These are phyloP conservation scores for Penicillium sp. DNA, from an alignment of 2,329 filamentous ascomycete genomes.

Conservation along the genomic window DNA sequence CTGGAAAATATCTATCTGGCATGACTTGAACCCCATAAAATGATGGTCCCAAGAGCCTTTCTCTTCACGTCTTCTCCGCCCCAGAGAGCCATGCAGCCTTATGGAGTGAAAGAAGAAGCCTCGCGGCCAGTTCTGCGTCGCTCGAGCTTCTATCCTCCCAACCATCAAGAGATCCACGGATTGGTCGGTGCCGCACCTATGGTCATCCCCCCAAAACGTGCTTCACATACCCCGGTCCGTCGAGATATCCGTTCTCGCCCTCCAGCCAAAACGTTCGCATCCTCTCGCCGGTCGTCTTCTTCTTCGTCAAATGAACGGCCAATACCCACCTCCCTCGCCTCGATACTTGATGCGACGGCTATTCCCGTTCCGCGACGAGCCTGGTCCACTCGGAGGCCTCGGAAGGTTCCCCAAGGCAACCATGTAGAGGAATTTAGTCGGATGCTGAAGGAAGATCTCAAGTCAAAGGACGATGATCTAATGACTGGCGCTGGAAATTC, in stretches of 20 bases:
- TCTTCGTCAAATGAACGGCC: constrained; percentile 42
- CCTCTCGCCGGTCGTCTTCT: constrained; percentile 32
- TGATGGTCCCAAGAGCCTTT: constrained; percentile 50
- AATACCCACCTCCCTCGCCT: constrained; percentile 60
- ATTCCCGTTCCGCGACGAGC: constrained; percentile 58
- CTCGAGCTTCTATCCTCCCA: constrained; percentile 20
- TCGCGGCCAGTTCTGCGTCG: constrained; percentile 22
- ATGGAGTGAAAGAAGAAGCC: constrained; percentile 14
- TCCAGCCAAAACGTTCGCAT: constrained; percentile 21
- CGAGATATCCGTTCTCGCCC: constrained; percentile 25
- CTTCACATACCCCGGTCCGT: constrained; percentile 25
- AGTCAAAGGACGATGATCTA: constrained; percentile 54
- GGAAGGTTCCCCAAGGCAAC: constrained; percentile 46
- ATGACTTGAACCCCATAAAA: constrained; percentile 28
- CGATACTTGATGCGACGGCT: constrained; percentile 62
- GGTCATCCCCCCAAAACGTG: constrained; percentile 41
- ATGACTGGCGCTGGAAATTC: constrained; percentile 48
- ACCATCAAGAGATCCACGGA: constrained; percentile 10
- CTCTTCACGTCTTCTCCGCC: constrained; percentile 38
- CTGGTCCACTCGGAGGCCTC: constrained; percentile 43
- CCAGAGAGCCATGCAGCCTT: constrained; percentile 24
- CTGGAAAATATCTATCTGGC: constrained; percentile 18
- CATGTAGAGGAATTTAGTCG: constrained; percentile 58
- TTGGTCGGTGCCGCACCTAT: constrained; percentile 37
- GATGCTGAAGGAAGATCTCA: constrained; percentile 57